phyloP scores from a whole-genome alignment of 2,329 filamentous ascomycete genomes.

The Colletotrichum tropicicola region DNA sequence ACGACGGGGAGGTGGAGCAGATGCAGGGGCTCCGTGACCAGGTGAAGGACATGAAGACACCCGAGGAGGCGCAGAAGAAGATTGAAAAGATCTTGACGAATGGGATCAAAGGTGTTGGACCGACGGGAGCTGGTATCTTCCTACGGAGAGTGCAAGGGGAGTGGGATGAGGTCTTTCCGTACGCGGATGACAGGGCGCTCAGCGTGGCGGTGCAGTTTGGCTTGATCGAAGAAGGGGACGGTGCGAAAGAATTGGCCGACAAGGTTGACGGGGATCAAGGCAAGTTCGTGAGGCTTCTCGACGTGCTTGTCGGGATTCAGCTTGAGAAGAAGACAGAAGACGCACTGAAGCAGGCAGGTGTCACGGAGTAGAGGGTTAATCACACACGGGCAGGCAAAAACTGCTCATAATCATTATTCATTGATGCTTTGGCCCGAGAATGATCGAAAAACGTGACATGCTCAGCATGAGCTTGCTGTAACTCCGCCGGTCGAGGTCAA shows the following conservation, averaged over 20 bases:
- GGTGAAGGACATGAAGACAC: background rate
- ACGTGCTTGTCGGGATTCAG: constrained; percentile 15
- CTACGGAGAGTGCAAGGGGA: background rate
- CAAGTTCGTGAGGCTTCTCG: constrained; percentile 3
- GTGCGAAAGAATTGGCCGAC: background rate
- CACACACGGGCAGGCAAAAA: too few relatives aligned
- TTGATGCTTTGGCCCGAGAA: background rate
- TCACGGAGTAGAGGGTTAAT: background rate
- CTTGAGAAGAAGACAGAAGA: constrained; percentile 9
- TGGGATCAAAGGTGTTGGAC: constrained; percentile 3
- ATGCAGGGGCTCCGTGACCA: background rate
- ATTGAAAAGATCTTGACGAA: background rate
- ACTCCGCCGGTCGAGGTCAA: background rate
- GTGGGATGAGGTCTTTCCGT: constrained; percentile 10
- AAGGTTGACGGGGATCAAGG: background rate
- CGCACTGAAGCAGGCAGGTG: background rate
- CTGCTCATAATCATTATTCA: constrained; percentile 16
- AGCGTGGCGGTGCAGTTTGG: background rate
- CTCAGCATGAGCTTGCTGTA: background rate
- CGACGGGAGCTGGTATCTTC: constrained; percentile 2
- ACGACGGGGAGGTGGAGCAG: background rate
- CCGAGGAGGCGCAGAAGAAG: background rate
- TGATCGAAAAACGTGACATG: background rate
- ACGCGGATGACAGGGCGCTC: background rate
- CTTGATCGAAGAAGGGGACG: background rate